phyloP scores from a whole-genome alignment of 192 early-diverging fungal species.

The Backusella sp. region DNA sequence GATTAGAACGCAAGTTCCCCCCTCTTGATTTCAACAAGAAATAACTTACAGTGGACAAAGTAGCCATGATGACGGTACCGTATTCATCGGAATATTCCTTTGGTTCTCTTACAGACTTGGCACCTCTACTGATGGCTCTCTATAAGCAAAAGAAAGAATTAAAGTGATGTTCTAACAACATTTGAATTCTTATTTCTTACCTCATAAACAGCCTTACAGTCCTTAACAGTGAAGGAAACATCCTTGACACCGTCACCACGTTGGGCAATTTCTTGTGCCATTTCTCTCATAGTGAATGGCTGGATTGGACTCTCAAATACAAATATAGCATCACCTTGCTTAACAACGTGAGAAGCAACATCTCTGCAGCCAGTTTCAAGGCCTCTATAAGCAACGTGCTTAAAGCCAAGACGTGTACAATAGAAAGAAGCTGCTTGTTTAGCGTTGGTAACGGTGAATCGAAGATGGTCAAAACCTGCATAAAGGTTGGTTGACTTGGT shows the following conservation, averaged over 20 bases:
- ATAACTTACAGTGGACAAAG: slow-evolving; percentile 68
- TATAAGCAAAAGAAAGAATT: slow-evolving; percentile 6
- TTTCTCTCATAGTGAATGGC: slow-evolving; percentile 66
- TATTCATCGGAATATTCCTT: slow-evolving; percentile 80
- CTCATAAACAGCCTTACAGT: slow-evolving; percentile 74
- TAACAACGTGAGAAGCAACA: slow-evolving; percentile 83
- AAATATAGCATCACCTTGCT: slow-evolving; percentile 78
- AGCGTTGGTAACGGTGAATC: slow-evolving; percentile 89
- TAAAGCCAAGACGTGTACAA: slow-evolving; percentile 90
- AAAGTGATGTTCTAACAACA: background rate
- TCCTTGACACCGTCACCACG: slow-evolving; percentile 97
- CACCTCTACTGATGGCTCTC: slow-evolving; percentile 84
- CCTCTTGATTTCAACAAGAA: background rate
- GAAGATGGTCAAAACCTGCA: slow-evolving; percentile 77
- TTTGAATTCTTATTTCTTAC: background rate
- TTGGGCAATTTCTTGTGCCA: slow-evolving; percentile 65
- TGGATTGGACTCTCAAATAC: slow-evolving; percentile 92
- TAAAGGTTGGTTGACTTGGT: slow-evolving; percentile 32
- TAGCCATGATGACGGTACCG: slow-evolving; percentile 91
- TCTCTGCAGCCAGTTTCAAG: slow-evolving; percentile 93
- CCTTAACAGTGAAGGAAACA: slow-evolving; percentile 90
- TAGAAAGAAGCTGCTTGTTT: slow-evolving; percentile 96
- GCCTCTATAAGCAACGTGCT: slow-evolving; percentile 89
- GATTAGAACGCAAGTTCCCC: background rate
- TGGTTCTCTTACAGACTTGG: slow-evolving; percentile 74